Percentiles rank a stretch among this genome's conserved stretches.
Conservation (phyloP, 208 protist species). For the Leishmania turanica region DNA sequence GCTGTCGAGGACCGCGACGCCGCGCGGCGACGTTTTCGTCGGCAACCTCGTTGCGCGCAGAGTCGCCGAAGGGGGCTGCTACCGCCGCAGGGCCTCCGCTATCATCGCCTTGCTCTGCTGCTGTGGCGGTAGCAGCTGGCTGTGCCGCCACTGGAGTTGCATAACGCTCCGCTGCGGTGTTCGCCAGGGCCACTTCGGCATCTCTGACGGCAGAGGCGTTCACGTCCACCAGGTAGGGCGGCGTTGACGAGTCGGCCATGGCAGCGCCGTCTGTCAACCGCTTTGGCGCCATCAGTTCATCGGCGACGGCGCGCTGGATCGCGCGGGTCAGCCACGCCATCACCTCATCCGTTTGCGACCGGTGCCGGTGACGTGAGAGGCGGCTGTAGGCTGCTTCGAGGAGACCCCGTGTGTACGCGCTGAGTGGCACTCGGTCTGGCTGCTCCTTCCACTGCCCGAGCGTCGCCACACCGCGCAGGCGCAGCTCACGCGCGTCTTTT, state of each 20-base stretch:
- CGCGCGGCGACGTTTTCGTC: not conserved
- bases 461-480: slow-evolving; percentile 62
- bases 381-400: slow-evolving; percentile 58
- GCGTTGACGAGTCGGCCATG: not conserved
- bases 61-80: not conserved
- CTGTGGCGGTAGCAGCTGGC: slow-evolving; percentile 4
- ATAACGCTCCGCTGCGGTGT: not conserved
- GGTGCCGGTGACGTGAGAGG: slow-evolving; percentile 24
- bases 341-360: slow-evolving; percentile 63
- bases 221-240: slow-evolving; percentile 4
- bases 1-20: slow-evolving; percentile 15
- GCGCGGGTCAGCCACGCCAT: slow-evolving; percentile 81
- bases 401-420: slow-evolving; percentile 64
- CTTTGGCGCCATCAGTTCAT: slow-evolving; percentile 60
- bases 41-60: not conserved
- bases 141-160: not conserved
- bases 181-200: slow-evolving; percentile 20
- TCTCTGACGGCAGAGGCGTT: slow-evolving; percentile 3
- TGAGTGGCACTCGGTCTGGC: slow-evolving; percentile 65
- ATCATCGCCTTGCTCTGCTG: not conserved
- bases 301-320: slow-evolving; percentile 76
- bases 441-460: slow-evolving; percentile 78
- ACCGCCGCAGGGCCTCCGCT: not conserved
- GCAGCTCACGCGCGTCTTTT: slow-evolving; percentile 68
- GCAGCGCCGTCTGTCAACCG: slow-evolving; percentile 6